Evolutionary conservation across 345 rosid genomes (phyloP), one percentile per base, ranked within the genome.

Genomic region (Cardamine resedifolia): DNA sequence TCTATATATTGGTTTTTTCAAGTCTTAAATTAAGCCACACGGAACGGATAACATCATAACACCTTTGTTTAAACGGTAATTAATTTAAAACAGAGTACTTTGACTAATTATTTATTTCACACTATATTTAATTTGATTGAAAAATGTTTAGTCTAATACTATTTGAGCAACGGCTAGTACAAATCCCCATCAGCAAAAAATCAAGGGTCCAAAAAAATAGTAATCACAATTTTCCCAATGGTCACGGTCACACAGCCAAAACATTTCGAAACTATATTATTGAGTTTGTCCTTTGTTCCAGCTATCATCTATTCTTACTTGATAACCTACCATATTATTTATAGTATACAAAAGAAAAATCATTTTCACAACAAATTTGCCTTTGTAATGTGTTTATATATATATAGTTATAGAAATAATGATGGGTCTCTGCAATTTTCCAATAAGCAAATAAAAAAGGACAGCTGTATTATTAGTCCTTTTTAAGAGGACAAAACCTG

Each of bases 211-310:
- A 31, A 31, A 7, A 20, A 60, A 60, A 24, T 39, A 27, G 19
- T 18, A 57, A 33, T 58, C 36, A 70, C 19, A 71, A 51, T 18
- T 44, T n/a, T n/a, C 3, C 45, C 57, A 24, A 24, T 60, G 28
- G 58, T 49, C 75, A 70, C 6, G 26, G 12, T 72, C 62, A 10
- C 68, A 71, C 18, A 72, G 61, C 53, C 68, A 61, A 23, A 72
- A 39, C 11, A 20, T 51, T 50, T 27, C 26, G 9, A 47, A 15
- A 58, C 19, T 10, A 70, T 31, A 58, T 70, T 70, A 47, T 70
- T 45, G 38, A 70, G 49, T 33, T 66, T 34, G 66, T 70, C 74
- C 23, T 15, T 60, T 36, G 38, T 36, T 71, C 59, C 75, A 71
- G 30, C 66, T 34, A 48, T 6, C 20, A 48, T 6, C 20, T n/a